Evolutionary conservation across 345 rosid species (phyloP).

Genomic region (Physaria fendleri): DNA sequence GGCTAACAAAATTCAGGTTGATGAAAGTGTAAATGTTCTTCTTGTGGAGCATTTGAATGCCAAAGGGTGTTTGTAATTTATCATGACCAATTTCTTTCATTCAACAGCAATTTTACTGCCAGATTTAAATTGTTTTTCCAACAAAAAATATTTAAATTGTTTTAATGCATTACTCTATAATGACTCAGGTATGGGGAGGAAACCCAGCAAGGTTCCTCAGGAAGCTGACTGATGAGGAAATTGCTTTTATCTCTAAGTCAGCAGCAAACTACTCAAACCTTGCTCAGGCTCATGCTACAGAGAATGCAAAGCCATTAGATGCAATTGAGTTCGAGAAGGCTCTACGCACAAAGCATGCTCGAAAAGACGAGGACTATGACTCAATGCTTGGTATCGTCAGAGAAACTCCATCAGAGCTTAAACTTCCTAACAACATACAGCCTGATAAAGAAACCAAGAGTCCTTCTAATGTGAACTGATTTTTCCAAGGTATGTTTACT

Average conservation of each 20-base stretch:
- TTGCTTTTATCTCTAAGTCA: conserved; percentile 62
- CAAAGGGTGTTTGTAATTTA: background rate
- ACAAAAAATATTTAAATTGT: too few relatives aligned
- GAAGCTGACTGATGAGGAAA: conserved; percentile 70
- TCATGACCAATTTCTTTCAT: background rate
- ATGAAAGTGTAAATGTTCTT: background rate
- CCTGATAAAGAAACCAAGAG: conserved; percentile 49
- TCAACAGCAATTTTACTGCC: background rate
- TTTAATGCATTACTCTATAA: conserved; percentile 5
- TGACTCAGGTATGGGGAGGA: conserved; percentile 86
- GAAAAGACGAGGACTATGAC: conserved; percentile 72
- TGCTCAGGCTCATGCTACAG: conserved; percentile 82
- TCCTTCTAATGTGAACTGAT: conserved; percentile 41
- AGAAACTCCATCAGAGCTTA: conserved; percentile 74
- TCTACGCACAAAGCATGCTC: conserved; percentile 74
- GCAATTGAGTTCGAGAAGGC: conserved; percentile 87
- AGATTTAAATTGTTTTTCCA: background rate
- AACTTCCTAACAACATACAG: conserved; percentile 60
- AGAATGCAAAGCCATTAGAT: conserved; percentile 73
- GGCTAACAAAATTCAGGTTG: background rate
- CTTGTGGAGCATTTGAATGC: conserved; percentile 8
- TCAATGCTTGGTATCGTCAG: conserved; percentile 79
- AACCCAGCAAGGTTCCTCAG: conserved; percentile 93
- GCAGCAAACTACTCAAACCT: conserved; percentile 80
- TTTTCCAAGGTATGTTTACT: conserved; percentile 10